Percentiles rank a stretch among this genome's conserved stretches.
Conservation (phyloP, 2,329 filamentous ascomycete species). For the Ophiostoma sp. region DNA sequence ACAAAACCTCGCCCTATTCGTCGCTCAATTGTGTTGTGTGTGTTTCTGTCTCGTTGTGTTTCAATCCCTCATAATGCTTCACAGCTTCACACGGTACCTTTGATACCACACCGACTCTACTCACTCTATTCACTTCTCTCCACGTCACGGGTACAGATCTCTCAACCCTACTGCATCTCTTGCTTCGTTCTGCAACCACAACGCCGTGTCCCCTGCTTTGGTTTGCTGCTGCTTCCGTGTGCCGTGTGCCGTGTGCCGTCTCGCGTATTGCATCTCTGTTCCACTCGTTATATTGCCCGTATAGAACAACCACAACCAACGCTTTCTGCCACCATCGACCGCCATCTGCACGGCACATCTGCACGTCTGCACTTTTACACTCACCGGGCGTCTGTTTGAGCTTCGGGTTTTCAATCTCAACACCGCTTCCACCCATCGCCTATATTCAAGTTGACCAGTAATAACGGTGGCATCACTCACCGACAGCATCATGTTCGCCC, state of each 20-base stretch:
- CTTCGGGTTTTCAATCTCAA: background rate
- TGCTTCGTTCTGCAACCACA: background rate
- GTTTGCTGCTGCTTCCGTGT: background rate
- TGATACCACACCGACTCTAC: background rate
- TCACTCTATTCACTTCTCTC: background rate
- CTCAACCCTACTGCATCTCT: background rate
- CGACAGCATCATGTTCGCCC: background rate
- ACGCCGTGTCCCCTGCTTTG: background rate
- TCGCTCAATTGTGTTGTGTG: background rate
- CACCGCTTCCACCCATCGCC: background rate
- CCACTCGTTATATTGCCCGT: no score
- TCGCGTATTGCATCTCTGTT: background rate
- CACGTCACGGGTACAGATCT: background rate
- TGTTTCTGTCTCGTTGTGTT: background rate
- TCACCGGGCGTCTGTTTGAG: background rate
- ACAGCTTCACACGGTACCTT: background rate
- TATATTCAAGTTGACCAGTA: background rate
- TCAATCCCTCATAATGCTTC: background rate
- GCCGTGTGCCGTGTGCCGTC: background rate
- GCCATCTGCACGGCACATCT: background rate
- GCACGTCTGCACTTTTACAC: background rate
- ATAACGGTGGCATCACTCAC: background rate
- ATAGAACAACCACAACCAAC: background rate
- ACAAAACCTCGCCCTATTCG: conserved; percentile 10
- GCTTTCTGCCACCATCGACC: conserved; percentile 6